Percentiles rank a stretch among this genome's conserved stretches.
Evolutionary conservation across 306 rosid genomes (phyloP).

Genomic region (Adenanthera pavonina): DNA sequence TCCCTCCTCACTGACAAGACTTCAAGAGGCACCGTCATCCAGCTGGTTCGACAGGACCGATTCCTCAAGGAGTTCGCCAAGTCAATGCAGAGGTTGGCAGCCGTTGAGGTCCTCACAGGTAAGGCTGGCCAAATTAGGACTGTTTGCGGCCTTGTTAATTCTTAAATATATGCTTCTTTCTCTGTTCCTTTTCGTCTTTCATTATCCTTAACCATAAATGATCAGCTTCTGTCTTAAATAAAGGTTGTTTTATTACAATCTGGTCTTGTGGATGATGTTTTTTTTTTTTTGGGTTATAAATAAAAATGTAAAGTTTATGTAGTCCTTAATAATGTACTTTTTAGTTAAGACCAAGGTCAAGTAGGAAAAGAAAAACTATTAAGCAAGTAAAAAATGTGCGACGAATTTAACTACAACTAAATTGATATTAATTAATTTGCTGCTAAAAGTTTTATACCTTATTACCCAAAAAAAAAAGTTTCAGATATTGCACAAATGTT

Average conservation of each 20-base stretch:
- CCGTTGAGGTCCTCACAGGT: constrained; percentile 49
- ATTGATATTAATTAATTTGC: no score
- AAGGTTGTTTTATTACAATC: neutral
- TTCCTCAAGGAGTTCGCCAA: constrained; percentile 53
- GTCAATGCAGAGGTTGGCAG: constrained; percentile 70
- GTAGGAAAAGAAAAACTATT: no score
- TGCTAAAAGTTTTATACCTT: no score
- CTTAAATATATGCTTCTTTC: constrained; percentile 2
- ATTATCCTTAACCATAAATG: neutral
- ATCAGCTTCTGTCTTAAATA: neutral
- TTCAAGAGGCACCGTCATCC: constrained; percentile 16
- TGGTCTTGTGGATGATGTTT: neutral
- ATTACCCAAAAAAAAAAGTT: no score
- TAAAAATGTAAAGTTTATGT: neutral
- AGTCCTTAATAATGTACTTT: no score
- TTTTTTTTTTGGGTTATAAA: neutral
- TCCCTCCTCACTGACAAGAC: constrained; percentile 48
- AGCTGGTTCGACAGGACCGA: constrained; percentile 30
- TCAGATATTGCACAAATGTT: no score
- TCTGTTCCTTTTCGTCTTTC: neutral
- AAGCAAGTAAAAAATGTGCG: no score
- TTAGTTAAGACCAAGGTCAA: no score
- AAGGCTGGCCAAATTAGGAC: constrained; percentile 57
- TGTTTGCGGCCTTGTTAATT: constrained; percentile 62
- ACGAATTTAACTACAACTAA: no score